These are phyloP conservation scores for Pleurotus sapidus DNA, from an alignment of 768 basidiomycete species.

Conservation along the genomic window DNA sequence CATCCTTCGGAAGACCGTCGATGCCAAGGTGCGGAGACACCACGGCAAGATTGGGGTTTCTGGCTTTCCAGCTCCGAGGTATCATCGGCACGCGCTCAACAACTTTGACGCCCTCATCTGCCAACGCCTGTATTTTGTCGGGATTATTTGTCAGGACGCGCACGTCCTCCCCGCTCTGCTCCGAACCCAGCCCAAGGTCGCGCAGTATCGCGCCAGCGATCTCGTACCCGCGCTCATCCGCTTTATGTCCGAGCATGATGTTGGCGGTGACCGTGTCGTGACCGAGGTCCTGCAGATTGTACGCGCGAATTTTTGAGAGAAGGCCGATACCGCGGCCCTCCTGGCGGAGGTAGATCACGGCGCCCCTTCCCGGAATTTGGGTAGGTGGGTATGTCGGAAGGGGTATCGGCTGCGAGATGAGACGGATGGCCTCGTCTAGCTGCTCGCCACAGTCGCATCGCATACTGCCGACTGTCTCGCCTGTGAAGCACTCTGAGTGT, in stretches of 20 bases:
- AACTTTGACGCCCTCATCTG: conserved; percentile 78
- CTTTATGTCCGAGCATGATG: conserved; percentile 88
- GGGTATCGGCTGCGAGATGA: conserved; percentile 71
- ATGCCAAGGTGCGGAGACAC: conserved; percentile 15
- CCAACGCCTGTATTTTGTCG: conserved; percentile 88
- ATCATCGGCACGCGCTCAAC: conserved; percentile 92
- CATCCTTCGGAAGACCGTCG: conserved; percentile 17
- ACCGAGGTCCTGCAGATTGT: conserved; percentile 96
- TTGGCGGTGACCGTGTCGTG: conserved; percentile 99
- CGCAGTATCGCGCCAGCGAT: conserved; percentile 87
- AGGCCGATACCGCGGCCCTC: conserved; percentile 98
- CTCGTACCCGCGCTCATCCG: conserved; percentile 92
- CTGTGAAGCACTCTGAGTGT: conserved; percentile 98
- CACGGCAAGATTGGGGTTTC: conserved; percentile 28
- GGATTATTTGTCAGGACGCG: conserved; percentile 96
- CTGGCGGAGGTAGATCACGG: conserved; percentile 92
- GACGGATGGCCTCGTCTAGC: conserved; percentile 93
- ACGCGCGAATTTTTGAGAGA: conserved; percentile 92
- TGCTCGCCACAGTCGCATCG: conserved; percentile 99
- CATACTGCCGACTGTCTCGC: conserved; percentile 97
- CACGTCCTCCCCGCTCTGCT: conserved; percentile 30
- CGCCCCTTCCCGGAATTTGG: conserved; percentile 80
- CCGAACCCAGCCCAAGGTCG: conserved; percentile 75
- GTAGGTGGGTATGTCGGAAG: conserved; percentile 33
- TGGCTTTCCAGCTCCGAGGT: conserved; percentile 79